Evolutionary conservation across 2,329 filamentous ascomycete species (phyloP).

Genomic region (Fusarium sp.): DNA sequence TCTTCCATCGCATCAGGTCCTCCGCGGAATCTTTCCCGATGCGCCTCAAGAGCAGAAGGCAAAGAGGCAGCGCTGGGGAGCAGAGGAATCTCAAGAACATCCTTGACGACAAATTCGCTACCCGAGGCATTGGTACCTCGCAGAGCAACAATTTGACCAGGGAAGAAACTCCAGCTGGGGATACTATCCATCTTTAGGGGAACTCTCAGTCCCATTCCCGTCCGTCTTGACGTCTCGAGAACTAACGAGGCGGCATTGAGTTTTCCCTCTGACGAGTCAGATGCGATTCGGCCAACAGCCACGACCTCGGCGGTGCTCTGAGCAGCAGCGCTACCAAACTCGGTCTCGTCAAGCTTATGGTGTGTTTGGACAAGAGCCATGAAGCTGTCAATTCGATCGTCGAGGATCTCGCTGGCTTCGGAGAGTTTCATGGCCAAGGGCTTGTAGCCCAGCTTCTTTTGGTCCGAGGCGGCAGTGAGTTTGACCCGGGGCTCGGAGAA

Average conservation of each 20-base stretch:
- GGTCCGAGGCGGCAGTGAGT: constrained; percentile 84
- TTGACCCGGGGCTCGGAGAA: constrained; percentile 81
- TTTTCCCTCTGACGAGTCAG: constrained; percentile 84
- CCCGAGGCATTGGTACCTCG: constrained; percentile 88
- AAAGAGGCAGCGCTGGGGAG: constrained; percentile 78
- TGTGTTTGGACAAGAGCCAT: constrained; percentile 75
- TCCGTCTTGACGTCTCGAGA: constrained; percentile 85
- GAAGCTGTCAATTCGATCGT: constrained; percentile 95
- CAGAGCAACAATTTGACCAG: constrained; percentile 90
- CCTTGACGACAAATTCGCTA: constrained; percentile 79
- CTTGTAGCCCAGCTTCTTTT: constrained; percentile 91
- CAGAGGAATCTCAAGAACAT: constrained; percentile 78
- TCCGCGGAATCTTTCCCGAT: constrained; percentile 74
- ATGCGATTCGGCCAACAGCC: constrained; percentile 90
- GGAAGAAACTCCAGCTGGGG: constrained; percentile 82
- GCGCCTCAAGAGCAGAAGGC: constrained; percentile 69
- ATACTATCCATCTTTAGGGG: constrained; percentile 79
- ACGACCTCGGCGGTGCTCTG: constrained; percentile 88
- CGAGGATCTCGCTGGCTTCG: constrained; percentile 90
- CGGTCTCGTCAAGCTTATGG: constrained; percentile 78
- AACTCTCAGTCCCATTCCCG: constrained; percentile 82
- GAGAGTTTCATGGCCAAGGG: constrained; percentile 94
- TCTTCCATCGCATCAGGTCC: constrained; percentile 70
- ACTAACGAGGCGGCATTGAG: constrained; percentile 87
- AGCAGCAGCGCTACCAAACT: constrained; percentile 85